Percentiles rank a stretch among this genome's conserved stretches.
Conservation (phyloP, 1,139 yeast species). For the Debaryomyces fabryi region DNA sequence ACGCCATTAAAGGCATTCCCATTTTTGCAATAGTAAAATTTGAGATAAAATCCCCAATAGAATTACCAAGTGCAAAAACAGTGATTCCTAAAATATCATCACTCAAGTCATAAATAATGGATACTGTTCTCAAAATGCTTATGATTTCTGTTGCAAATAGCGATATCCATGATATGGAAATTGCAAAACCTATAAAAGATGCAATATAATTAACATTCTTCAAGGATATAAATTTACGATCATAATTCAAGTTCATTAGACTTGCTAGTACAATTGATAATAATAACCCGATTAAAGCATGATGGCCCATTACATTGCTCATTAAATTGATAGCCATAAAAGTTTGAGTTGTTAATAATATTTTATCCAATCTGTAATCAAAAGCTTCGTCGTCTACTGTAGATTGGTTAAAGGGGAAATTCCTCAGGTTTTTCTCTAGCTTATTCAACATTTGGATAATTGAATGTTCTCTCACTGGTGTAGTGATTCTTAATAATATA, state of each 20-base stretch:
- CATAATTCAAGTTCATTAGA: slow-evolving; percentile 10
- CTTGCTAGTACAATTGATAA: slow-evolving; percentile 13
- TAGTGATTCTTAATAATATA: slow-evolving; percentile 45
- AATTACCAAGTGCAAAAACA: slow-evolving; percentile 89
- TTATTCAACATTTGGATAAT: slow-evolving; percentile 12
- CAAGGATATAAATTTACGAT: slow-evolving; percentile 8
- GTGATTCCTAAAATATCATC: slow-evolving; percentile 86
- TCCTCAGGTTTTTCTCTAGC: slow-evolving; percentile 3
- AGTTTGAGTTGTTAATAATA: slow-evolving; percentile 23
- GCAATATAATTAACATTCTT: slow-evolving; percentile 32
- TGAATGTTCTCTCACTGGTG: slow-evolving; percentile 46
- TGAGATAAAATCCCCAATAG: slow-evolving; percentile 86
- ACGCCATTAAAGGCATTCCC: slow-evolving; percentile 92
- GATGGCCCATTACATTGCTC: slow-evolving; percentile 11
- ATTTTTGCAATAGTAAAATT: slow-evolving; percentile 80
- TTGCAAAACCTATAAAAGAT: slow-evolving; percentile 62
- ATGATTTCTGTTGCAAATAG: slow-evolving; percentile 78
- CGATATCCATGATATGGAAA: slow-evolving; percentile 75
- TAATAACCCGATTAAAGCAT: slow-evolving; percentile 16
- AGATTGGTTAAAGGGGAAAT: slow-evolving; percentile 1
- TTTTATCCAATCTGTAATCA: slow-evolving; percentile 22
- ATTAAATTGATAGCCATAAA: slow-evolving; percentile 23
- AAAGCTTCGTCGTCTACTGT: slow-evolving; percentile 14
- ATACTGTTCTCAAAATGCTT: slow-evolving; percentile 62
- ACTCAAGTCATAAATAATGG: slow-evolving; percentile 62